Evolutionary conservation across 352 stramenopile genomes (phyloP).

Genomic region (Peronospora destructor): DNA sequence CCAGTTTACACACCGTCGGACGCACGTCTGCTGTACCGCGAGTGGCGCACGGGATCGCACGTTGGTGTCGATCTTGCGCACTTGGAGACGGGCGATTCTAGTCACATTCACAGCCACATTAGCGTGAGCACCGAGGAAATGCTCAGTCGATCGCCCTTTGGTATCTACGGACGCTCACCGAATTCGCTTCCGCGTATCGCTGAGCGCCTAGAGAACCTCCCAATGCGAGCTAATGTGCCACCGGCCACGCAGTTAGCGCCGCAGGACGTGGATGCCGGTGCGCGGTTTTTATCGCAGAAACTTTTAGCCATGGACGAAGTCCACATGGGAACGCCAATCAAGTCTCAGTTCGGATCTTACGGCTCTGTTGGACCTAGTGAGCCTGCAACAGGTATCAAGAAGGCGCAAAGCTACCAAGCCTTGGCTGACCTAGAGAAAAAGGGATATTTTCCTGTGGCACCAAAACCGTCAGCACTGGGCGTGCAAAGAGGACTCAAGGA

Average conservation of each 20-base stretch:
- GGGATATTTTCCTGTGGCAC: constrained; percentile 69
- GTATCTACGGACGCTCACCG: constrained; percentile 40
- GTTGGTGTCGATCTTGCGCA: constrained; percentile 31
- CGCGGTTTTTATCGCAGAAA: constrained; percentile 61
- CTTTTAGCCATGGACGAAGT: constrained; percentile 31
- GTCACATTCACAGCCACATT: constrained; percentile 12
- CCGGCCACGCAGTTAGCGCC: constrained; percentile 9
- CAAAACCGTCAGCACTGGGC: constrained; percentile 70
- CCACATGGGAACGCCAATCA: constrained; percentile 13
- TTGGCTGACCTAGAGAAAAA: constrained; percentile 81
- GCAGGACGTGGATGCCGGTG: constrained; percentile 42
- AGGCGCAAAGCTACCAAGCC: constrained; percentile 68
- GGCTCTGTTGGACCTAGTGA: constrained; percentile 26
- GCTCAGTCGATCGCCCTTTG: constrained; percentile 59
- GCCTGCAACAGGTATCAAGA: constrained; percentile 50
- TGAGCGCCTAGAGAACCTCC: constrained; percentile 57
- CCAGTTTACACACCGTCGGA: constrained; percentile 49
- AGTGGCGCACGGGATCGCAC: constrained; percentile 67
- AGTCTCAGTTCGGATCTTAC: constrained; percentile 56
- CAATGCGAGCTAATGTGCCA: constrained; percentile 43
- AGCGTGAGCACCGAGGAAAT: constrained; percentile 57
- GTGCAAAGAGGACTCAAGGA: constrained; percentile 78
- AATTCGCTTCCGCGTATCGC: constrained; percentile 62
- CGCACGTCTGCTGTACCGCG: constrained; percentile 64
- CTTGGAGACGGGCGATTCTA: constrained; percentile 15